Base-by-base conservation (phyloP, 1,139 yeast species). In the Candida dubliniensis region DNA sequence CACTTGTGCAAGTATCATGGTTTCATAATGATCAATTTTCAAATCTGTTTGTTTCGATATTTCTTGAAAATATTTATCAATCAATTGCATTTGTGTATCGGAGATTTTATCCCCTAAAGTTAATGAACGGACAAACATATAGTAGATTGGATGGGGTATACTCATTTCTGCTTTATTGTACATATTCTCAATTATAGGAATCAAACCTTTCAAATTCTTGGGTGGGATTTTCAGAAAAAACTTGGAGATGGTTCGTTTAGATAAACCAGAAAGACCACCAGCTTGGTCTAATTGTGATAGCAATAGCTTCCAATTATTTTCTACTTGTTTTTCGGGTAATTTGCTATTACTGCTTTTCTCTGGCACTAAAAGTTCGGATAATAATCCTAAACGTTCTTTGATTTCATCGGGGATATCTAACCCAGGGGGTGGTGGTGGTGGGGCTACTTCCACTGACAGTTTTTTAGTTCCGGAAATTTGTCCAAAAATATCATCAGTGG, bases 301-400 rank as follows among this genome's bases (percentile, higher is more conserved):
- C 2, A 84, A 76, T 30, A 75, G 61, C 13, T 66, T 63, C 90
- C 91, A 85, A 54, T 82, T 70, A 47, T 76, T 80, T 36, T 67
- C 60, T 4, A 67, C 62, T 36, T 70, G 69, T 33, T 75, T 67
- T n/a, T 23, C 25, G 10, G 34, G 25, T 11, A 18, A 27, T 4
- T 25, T 14, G 26, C 6, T 24, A 14, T 23, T 18, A 18, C 23
- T 14, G 13, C 13, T 11, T 18, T 38, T 13, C 4, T 9, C 32
- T 9, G 30, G 24, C 2, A 78, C 70, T 36, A 82, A 66, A 49
- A 66, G 69, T 24, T 71, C 69, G 2, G 79, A 62, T 0, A 82
- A 63, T 32, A 77, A 70, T 0, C 81, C 81, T 4, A 85, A 61
- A 36, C 71, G 66, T 1, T 68, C 64, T 13, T 66, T 53, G 6